Percentiles rank a stretch among this genome's conserved stretches.
Evolutionary conservation across 2,329 filamentous ascomycete species (phyloP).

Genomic region (Neofusicoccum umdonicola): DNA sequence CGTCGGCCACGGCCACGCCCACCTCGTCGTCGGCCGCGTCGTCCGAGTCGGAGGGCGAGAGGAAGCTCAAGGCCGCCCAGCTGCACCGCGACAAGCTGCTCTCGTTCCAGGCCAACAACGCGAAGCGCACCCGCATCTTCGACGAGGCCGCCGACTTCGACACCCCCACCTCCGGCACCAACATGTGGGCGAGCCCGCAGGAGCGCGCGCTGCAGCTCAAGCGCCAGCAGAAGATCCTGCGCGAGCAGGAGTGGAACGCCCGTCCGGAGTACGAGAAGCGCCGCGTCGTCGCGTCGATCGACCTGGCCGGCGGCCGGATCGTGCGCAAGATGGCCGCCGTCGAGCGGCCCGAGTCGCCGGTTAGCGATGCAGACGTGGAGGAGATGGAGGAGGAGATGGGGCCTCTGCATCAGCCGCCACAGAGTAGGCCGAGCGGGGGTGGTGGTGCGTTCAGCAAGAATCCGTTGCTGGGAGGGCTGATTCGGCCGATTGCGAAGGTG

Average conservation of each 20-base stretch:
- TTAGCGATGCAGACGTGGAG: constrained; percentile 54
- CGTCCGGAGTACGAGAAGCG: constrained; percentile 87
- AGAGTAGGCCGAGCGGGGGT: constrained; percentile 29
- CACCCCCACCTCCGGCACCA: constrained; percentile 58
- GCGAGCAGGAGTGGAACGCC: constrained; percentile 84
- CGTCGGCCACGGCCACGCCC: constrained; percentile 27
- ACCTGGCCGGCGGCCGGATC: constrained; percentile 74
- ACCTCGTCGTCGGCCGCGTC: constrained; percentile 32
- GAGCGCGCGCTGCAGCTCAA: constrained; percentile 82
- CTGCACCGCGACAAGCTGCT: constrained; percentile 80
- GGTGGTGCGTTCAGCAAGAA: constrained; percentile 62
- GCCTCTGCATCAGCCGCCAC: constrained; percentile 20
- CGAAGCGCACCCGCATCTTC: constrained; percentile 75
- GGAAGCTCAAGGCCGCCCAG: constrained; percentile 65
- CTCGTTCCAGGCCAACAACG: constrained; percentile 81
- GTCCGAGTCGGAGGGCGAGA: constrained; percentile 43
- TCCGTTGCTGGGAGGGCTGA: constrained; percentile 63
- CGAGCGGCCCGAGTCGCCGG: constrained; percentile 54
- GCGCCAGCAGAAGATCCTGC: constrained; percentile 76
- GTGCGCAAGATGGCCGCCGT: constrained; percentile 65
- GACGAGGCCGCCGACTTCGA: constrained; percentile 81
- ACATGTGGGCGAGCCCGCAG: constrained; percentile 80
- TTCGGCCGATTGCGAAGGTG: constrained; percentile 57
- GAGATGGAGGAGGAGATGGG: constrained; percentile 25
- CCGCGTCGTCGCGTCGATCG: constrained; percentile 78